A percentile compares a stretch with the other conserved stretches of the same genome.
phyloP scores from a whole-genome alignment of 164 flowering plant species.

The Cinnamomum chago region DNA sequence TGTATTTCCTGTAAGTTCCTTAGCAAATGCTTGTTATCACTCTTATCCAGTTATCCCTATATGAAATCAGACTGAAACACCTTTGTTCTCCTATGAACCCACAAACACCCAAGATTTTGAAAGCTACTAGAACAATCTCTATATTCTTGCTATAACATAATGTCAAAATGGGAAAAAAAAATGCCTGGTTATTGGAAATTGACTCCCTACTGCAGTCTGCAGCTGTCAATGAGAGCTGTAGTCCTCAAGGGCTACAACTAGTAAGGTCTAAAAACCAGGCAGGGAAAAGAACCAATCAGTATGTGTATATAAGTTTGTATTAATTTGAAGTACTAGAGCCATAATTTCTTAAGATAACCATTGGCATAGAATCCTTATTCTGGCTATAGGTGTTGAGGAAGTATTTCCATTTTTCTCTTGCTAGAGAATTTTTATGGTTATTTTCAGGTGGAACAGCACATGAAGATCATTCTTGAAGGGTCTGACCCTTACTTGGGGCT shows the following conservation, averaged over 20 bases:
- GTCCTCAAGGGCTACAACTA: neutral
- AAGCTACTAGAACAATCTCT: too few relatives aligned
- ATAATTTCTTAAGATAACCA: neutral
- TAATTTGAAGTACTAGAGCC: neutral
- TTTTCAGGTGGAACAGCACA: slow-evolving; percentile 13
- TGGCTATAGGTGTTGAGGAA: neutral
- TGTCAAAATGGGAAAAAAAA: neutral
- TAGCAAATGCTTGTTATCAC: neutral
- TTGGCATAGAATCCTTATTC: neutral
- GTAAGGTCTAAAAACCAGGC: neutral
- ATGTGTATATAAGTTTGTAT: neutral
- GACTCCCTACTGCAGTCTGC: neutral
- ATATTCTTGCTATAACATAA: too few relatives aligned
- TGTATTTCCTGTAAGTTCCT: neutral
- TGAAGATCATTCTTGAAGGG: slow-evolving; percentile 1
- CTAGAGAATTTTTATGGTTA: neutral
- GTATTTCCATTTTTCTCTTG: neutral
- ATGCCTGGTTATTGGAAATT: neutral
- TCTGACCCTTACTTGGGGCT: neutral
- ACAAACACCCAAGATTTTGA: too few relatives aligned
- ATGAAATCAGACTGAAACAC: too few relatives aligned
- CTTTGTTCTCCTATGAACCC: too few relatives aligned
- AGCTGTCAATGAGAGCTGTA: neutral
- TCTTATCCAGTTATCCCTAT: too few relatives aligned
- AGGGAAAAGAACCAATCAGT: neutral